Percentiles rank a stretch among this genome's conserved stretches.
These are phyloP conservation scores for Coemansia sp. DNA, from an alignment of 192 early-diverging fungal genomes.

Conservation along the genomic window DNA sequence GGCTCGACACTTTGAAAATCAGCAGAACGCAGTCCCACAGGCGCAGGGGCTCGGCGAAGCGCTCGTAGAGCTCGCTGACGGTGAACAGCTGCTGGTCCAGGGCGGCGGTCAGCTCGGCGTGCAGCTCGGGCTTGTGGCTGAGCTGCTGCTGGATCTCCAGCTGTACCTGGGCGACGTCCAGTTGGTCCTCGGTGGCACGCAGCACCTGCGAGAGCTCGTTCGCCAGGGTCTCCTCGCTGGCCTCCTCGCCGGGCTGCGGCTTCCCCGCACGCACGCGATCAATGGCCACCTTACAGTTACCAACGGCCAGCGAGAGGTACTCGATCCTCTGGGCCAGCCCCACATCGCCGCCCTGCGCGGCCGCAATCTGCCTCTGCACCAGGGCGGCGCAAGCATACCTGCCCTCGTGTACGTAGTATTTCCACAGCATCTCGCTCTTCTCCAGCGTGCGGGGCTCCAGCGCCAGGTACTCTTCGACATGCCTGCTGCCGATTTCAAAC, in stretches of 20 bases:
- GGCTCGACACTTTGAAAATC: slow-evolving; percentile 59
- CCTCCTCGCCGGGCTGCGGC: neutral
- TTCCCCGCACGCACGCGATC: slow-evolving; percentile 17
- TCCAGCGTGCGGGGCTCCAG: slow-evolving; percentile 53
- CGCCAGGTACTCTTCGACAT: slow-evolving; percentile 52
- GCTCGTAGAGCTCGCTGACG: slow-evolving; percentile 51
- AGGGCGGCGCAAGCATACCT: slow-evolving; percentile 60
- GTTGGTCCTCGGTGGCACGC: slow-evolving; percentile 55
- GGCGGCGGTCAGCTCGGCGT: slow-evolving; percentile 7
- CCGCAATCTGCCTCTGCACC: slow-evolving; percentile 51
- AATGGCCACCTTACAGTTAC: slow-evolving; percentile 62
- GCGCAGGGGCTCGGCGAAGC: slow-evolving; percentile 53
- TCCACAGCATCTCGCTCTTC: slow-evolving; percentile 63
- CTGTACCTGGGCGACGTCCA: slow-evolving; percentile 64
- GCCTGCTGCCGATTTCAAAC: slow-evolving; percentile 48
- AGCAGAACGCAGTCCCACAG: slow-evolving; percentile 55
- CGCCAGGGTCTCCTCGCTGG: slow-evolving; percentile 32
- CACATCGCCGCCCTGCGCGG: slow-evolving; percentile 28
- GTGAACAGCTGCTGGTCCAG: slow-evolving; percentile 32
- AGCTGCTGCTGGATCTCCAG: slow-evolving; percentile 44
- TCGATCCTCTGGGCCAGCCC: slow-evolving; percentile 53
- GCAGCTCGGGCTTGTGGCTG: neutral
- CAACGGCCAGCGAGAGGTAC: slow-evolving; percentile 63
- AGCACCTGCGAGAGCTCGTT: slow-evolving; percentile 46
- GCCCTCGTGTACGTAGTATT: slow-evolving; percentile 60